Base-by-base conservation (phyloP, 2,329 filamentous ascomycete genomes). In the Thermomyces lanuginosus region DNA sequence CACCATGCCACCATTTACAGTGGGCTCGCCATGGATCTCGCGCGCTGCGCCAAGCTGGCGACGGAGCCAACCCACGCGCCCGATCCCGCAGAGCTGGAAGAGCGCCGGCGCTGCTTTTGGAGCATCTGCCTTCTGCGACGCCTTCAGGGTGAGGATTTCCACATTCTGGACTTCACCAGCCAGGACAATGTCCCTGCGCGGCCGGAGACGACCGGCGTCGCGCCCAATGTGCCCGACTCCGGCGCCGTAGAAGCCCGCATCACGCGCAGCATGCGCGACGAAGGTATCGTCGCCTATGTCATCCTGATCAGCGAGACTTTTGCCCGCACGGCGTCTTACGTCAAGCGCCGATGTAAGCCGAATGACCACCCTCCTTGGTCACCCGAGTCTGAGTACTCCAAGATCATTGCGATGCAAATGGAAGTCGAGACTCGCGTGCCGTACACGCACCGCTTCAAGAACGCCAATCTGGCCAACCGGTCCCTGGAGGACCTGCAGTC, bases 351-450 rank as follows among this genome's bases (percentile, higher is more conserved):
- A 13, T 60, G 61, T 9, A 54, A 49, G 17, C 51, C 57, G 5
- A 55, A 54, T 28, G 47, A 44, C 13, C 41, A 60, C 6, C 56
- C 58, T 4, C 58, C 53, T 12, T 62, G 63, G 62, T 62, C 59
- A 6, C 51, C 60, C 1, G 50, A 61, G 23, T 67, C 63, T 0
- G 61, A 66, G 26, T 66, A 66, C 34, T 58, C 63, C 0, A 55
- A 50, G n/a, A 60, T 65, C 15, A 56, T 62, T 26, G 53, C 58
- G 3, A 40, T 56, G 8, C 59, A 64, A 28, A 62, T 66, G 53
- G 61, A 66, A 6, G 49, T 62, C 12, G 64, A 68, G 36, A 64
- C 61, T 5, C 51, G 52, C 2, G 57, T 66, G 36, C 62, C 63
- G 2, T 53, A 58, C 11, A 56, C 52, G 8, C 63, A 66, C 40